Conservation (phyloP, 768 basidiomycete species). For the Hygrocybe punicea region DNA sequence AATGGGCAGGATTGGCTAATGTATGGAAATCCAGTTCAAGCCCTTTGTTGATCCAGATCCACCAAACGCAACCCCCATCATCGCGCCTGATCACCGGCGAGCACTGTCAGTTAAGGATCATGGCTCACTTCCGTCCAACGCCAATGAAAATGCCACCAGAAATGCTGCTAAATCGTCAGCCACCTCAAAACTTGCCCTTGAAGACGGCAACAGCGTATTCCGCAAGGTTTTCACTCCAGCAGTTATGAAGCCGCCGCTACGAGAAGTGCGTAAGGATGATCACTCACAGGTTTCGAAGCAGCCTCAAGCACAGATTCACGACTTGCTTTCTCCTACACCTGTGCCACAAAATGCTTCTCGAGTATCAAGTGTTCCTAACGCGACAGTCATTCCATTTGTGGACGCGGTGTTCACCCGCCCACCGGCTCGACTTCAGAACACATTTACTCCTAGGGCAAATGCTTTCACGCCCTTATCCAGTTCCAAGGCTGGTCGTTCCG, state of each 20-base stretch:
- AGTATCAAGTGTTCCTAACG: constrained; percentile 12
- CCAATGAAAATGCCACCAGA: constrained; percentile 8
- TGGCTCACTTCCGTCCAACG: constrained; percentile 28
- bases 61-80: constrained; percentile 42
- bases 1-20: background rate
- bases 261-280: constrained; percentile 18
- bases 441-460: constrained; percentile 47
- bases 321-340: constrained; percentile 15
- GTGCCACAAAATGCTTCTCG: constrained; percentile 4
- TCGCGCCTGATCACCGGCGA: constrained; percentile 21
- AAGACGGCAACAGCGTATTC: constrained; percentile 47
- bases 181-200: constrained; percentile 34
- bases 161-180: constrained; percentile 14
- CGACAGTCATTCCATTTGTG: constrained; percentile 19
- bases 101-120: constrained; percentile 54
- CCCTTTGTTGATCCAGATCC: constrained; percentile 59
- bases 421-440: constrained; percentile 44
- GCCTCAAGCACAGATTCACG: constrained; percentile 14
- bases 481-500: background rate
- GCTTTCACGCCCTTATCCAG: constrained; percentile 40
- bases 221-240: constrained; percentile 66
- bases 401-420: constrained; percentile 65
- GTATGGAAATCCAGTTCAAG: constrained; percentile 49
- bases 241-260: constrained; percentile 33
- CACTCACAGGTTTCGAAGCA: constrained; percentile 8